phyloP scores from a whole-genome alignment of 306 rosid species.

The Erythrophleum fordii region DNA sequence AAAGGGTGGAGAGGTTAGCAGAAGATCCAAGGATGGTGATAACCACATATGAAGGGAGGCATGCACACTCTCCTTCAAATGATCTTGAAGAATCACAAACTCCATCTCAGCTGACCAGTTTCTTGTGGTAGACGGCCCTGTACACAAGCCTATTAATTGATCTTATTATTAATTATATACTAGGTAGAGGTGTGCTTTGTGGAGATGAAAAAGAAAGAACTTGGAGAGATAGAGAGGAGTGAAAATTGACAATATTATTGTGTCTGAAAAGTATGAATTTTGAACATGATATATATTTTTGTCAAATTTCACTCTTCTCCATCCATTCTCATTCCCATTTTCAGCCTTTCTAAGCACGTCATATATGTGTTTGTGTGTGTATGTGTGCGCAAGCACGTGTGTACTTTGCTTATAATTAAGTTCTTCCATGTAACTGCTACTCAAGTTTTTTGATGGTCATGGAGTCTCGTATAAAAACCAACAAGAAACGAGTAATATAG shows the following conservation, averaged over 20 bases:
- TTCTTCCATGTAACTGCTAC: no score
- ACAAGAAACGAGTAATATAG: no score
- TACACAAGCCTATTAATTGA: background rate
- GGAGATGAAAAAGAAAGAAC: background rate
- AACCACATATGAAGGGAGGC: slow-evolving; percentile 84
- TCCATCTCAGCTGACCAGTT: slow-evolving; percentile 59
- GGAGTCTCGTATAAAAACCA: no score
- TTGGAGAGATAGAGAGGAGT: background rate
- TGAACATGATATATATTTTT: background rate
- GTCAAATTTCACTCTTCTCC: slow-evolving; percentile 34
- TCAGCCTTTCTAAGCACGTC: background rate
- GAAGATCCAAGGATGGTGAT: slow-evolving; percentile 96
- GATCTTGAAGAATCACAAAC: slow-evolving; percentile 60
- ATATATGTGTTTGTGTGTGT: no score
- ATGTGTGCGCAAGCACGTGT: no score
- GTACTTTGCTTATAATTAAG: no score
- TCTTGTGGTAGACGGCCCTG: slow-evolving; percentile 57
- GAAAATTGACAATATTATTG: slow-evolving; percentile 27
- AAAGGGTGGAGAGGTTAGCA: slow-evolving; percentile 73
- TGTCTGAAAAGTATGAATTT: background rate
- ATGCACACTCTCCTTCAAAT: slow-evolving; percentile 73
- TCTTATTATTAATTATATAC: background rate
- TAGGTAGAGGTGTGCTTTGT: background rate
- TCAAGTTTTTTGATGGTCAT: no score
- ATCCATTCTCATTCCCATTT: background rate